Base-by-base conservation (phyloP, 352 stramenopile genomes). In the Phytophthora lateralis region DNA sequence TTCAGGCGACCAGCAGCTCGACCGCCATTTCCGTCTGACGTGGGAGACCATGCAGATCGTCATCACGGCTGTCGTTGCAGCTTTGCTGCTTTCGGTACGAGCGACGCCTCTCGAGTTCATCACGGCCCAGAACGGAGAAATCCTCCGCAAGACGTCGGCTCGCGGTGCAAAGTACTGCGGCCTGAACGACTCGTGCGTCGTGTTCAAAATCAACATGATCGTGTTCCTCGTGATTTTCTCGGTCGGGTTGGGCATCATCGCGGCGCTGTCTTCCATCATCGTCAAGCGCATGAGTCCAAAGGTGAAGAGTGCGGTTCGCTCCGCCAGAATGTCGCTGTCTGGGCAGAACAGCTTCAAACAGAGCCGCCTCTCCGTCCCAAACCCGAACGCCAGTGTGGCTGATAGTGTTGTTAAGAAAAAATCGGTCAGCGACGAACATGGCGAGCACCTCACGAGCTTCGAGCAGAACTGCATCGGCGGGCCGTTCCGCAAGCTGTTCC, bases 1-100 rank as follows among this genome's bases (percentile, higher is more conserved):
- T 14, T 66, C 65, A 4, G 60, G 65, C 1, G 60, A 70, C 9
- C 65, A 73, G 39, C 41, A 73, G 14, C 44, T 73, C 10, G 65
- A 73, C 18, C 60, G 65, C 5, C 60, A 70, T 32, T 73, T 73
- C 55, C 65, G 60, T 1, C 17, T 70, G 0, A 66, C 65, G 11
- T 73, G 65, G 65, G 65, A 73, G 49, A 57, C 58, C 8, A 66
- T 69, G 53, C 65, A 70, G 38, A 63, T 70, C 5, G 30, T 69
- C n/a, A 66, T 67, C 43, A 70, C 65, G 14, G 44, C 53, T 4
- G 21, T 54, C 15, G 52, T 69, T 2, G 64, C 52, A 4, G 20
- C 49, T 3, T n/a, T 54, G 26, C 32, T 73, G 9, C 26, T 65
- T 5, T 50, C 45, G 4, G 42, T 57, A 5, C 39, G 45, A 6